Conservation (phyloP, 306 rosid genomes). For the Fragaria ananassa region DNA sequence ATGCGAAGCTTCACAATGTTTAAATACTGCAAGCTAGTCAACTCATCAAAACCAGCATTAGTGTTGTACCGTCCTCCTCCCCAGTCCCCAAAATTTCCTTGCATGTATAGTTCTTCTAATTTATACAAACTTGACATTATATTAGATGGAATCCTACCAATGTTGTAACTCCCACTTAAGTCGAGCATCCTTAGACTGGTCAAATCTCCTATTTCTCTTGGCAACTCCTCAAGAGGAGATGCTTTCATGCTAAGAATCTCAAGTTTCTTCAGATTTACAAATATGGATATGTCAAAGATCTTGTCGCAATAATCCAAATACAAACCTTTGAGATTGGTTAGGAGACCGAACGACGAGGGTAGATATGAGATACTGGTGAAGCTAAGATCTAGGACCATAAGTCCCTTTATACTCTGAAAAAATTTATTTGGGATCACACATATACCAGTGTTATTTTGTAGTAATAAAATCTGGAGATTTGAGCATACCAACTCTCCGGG, state of each 20-base stretch:
- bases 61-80: background rate
- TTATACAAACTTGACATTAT: background rate
- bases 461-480: constrained; percentile 12
- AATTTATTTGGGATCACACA: background rate
- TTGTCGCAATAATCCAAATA: constrained; percentile 6
- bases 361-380: background rate
- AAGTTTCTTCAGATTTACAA: background rate
- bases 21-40: background rate
- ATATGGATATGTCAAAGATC: background rate
- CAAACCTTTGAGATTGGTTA: background rate
- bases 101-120: background rate
- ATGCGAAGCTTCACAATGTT: background rate
- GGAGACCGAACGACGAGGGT: background rate
- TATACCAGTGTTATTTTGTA: constrained; percentile 1
- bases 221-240: background rate
- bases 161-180: background rate
- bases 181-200: constrained; percentile 1
- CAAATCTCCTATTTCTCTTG: background rate
- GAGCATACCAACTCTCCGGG: background rate
- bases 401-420: background rate
- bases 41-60: background rate
- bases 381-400: background rate
- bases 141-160: background rate
- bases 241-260: constrained; percentile 18
- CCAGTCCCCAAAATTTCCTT: background rate